A percentile compares a stretch with the other conserved stretches of the same genome.
Evolutionary conservation across 1,284 basidiomycete genomes (phyloP).

Genomic region (Pseudozyma sp.): DNA sequence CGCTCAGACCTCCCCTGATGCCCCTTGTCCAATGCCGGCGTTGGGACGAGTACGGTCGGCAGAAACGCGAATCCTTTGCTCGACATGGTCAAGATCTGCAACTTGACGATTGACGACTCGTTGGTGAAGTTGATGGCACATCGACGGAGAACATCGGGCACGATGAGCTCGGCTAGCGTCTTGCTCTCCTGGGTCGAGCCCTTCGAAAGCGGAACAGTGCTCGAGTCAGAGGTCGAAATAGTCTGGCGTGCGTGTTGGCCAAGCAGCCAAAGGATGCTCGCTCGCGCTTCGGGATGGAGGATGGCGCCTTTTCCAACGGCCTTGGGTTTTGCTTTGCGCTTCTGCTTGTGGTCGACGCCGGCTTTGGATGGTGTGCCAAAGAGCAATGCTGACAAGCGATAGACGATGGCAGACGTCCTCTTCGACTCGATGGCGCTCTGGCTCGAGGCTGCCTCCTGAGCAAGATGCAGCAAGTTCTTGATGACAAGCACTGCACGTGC

Average conservation of each 20-base stretch:
- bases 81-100: constrained; percentile 60
- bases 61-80: constrained; percentile 56
- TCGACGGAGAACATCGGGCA: constrained; percentile 62
- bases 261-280: constrained; percentile 62
- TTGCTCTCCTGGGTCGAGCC: constrained; percentile 3
- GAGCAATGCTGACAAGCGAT: constrained; percentile 49
- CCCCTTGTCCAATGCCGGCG: constrained; percentile 11
- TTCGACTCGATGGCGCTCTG: neutral
- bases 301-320: constrained; percentile 56
- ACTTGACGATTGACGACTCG: constrained; percentile 51
- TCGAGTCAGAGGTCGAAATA: constrained; percentile 13
- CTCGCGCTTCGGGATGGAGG: constrained; percentile 44
- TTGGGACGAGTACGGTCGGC: constrained; percentile 12
- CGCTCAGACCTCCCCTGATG: constrained; percentile 23
- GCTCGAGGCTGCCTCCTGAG: neutral
- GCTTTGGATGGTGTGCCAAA: constrained; percentile 44
- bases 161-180: constrained; percentile 57
- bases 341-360: constrained; percentile 9
- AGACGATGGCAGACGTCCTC: constrained; percentile 46
- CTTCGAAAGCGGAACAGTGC: neutral
- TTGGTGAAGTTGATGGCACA: constrained; percentile 60
- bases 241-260: constrained; percentile 57
- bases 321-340: constrained; percentile 30
- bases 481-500: constrained; percentile 39
- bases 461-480: constrained; percentile 36